Conservation (phyloP, 495 filamentous ascomycete species). For the Elasticomyces elasticus region DNA sequence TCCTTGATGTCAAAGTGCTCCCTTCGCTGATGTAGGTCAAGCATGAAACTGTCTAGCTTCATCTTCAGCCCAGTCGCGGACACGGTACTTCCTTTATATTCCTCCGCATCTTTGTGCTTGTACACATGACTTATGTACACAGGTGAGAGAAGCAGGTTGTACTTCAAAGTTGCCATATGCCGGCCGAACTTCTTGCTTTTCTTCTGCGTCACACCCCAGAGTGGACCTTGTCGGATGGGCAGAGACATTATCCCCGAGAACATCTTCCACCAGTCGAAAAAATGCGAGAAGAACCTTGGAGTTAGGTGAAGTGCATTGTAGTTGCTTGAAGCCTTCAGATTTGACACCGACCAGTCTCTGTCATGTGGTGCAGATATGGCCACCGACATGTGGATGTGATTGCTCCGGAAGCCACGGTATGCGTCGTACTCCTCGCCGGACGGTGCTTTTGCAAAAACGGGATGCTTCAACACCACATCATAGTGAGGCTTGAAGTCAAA, state of each 20-base stretch:
- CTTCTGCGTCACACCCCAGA: conserved; percentile 88
- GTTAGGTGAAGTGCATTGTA: conserved; percentile 93
- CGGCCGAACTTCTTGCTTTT: conserved; percentile 97
- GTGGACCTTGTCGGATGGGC: conserved; percentile 78
- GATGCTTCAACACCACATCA: conserved; percentile 74
- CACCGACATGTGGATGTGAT: conserved; percentile 90
- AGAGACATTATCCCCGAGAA: conserved; percentile 93
- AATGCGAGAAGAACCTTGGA: conserved; percentile 94
- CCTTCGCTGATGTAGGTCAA: conserved; percentile 88
- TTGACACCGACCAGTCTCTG: conserved; percentile 67
- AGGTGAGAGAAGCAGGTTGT: conserved; percentile 83
- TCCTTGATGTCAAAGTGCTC: conserved; percentile 79
- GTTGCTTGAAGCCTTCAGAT: conserved; percentile 62
- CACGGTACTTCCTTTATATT: conserved; percentile 67
- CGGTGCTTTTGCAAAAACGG: conserved; percentile 54
- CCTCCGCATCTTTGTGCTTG: conserved; percentile 93
- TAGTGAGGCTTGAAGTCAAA: conserved; percentile 91
- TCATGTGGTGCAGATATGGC: conserved; percentile 74
- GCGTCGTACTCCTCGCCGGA: conserved; percentile 67
- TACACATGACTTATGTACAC: conserved; percentile 94
- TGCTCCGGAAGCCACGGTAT: conserved; percentile 84
- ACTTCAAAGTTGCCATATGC: conserved; percentile 94
- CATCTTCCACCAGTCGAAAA: conserved; percentile 95
- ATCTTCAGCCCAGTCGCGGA: conserved; percentile 91
- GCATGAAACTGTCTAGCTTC: conserved; percentile 86